These are phyloP conservation scores for Nemophila menziesii DNA, from an alignment of 257 asterid genomes.

Conservation along the genomic window DNA sequence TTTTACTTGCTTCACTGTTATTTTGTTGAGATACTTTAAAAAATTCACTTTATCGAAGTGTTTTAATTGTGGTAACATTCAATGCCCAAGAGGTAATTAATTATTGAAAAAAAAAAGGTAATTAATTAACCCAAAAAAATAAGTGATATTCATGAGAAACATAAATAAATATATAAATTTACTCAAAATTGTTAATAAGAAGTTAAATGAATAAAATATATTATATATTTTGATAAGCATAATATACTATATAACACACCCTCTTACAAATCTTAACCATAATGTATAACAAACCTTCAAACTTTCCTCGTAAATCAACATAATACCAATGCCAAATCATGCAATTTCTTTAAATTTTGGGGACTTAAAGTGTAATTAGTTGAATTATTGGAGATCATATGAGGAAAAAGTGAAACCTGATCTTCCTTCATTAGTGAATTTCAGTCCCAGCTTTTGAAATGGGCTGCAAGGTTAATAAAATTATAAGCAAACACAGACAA, in stretches of 20 bases:
- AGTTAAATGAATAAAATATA: too few species aligned
- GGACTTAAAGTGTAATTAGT: constrained; percentile 1
- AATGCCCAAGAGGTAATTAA: too few species aligned
- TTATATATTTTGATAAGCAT: background rate
- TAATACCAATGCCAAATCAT: background rate
- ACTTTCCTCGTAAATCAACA: background rate
- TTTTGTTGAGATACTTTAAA: too few species aligned
- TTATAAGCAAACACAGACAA: background rate
- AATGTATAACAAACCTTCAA: background rate
- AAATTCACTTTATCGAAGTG: too few species aligned
- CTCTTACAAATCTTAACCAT: background rate
- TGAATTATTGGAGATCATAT: constrained; percentile 63
- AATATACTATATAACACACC: background rate
- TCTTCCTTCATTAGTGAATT: constrained; percentile 72
- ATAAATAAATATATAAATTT: too few species aligned
- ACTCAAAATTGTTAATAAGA: too few species aligned
- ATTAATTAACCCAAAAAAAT: too few species aligned
- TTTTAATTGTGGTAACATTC: too few species aligned
- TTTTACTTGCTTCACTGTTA: too few species aligned
- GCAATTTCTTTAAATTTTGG: background rate
- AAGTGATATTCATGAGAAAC: too few species aligned
- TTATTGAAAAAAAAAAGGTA: too few species aligned
- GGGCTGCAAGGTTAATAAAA: constrained; percentile 52
- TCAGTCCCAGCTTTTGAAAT: constrained; percentile 83
- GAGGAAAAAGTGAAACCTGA: constrained; percentile 78